phyloP scores from a whole-genome alignment of 2,329 filamentous ascomycete genomes.

The Sporothrix inflata region DNA sequence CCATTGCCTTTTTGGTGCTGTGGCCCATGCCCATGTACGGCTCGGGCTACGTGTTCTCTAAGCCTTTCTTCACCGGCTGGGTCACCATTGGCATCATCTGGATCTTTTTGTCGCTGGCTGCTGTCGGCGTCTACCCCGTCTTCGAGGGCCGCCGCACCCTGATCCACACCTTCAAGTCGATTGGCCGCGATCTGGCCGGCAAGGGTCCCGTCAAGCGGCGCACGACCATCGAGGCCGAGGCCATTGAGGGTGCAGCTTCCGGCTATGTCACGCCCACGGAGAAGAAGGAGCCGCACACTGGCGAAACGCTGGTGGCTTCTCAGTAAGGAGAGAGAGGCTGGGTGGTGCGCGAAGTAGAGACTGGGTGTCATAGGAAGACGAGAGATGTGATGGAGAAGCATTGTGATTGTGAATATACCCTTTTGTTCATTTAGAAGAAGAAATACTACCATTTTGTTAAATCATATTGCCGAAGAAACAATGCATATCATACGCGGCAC shows the following conservation, averaged over 20 bases:
- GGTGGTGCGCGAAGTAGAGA: neutral
- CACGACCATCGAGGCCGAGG: conserved; percentile 34
- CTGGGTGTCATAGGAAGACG: neutral
- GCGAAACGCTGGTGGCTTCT: neutral
- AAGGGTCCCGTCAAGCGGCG: conserved; percentile 37
- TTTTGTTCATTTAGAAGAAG: conserved; percentile 7
- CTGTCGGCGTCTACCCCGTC: conserved; percentile 79
- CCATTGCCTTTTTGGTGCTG: conserved; percentile 70
- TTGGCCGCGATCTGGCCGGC: conserved; percentile 62
- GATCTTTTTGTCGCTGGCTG: conserved; percentile 73
- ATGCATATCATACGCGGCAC: too few relatives aligned
- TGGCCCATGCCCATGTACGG: conserved; percentile 96
- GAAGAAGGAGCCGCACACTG: conserved; percentile 29
- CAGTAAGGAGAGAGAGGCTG: neutral
- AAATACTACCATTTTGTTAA: neutral
- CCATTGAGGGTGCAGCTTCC: conserved; percentile 11
- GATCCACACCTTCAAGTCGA: conserved; percentile 60
- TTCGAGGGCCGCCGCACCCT: conserved; percentile 77
- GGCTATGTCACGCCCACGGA: conserved; percentile 34
- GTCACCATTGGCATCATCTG: conserved; percentile 76
- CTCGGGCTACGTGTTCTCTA: conserved; percentile 76
- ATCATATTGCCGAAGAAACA: neutral
- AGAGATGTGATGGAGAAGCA: neutral
- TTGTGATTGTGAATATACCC: neutral
- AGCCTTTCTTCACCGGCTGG: conserved; percentile 83